A percentile compares a stretch with the other conserved stretches of the same genome.
phyloP scores from a whole-genome alignment of 108 stramenopile genomes.

The Pinguiococcus pyrenoidosus region DNA sequence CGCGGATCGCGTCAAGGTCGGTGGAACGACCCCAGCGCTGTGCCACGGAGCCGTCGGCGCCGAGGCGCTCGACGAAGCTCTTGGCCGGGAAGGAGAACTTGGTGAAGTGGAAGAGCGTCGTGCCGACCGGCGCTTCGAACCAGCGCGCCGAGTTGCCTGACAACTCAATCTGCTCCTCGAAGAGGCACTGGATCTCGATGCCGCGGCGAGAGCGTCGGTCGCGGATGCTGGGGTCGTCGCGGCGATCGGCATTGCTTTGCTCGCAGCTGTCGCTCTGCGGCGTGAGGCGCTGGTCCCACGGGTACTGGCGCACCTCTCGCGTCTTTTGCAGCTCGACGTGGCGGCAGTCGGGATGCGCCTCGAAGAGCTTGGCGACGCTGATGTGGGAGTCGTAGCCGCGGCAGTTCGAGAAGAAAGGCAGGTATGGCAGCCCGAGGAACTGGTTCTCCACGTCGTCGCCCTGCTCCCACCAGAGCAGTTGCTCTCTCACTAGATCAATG shows the following conservation, averaged over 20 bases:
- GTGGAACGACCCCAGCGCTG: slow-evolving; percentile 4
- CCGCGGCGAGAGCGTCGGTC: too few species aligned
- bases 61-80: too few species aligned
- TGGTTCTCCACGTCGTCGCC: slow-evolving; percentile 18
- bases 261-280: slow-evolving; percentile 5
- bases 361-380: slow-evolving; percentile 50
- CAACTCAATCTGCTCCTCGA: slow-evolving; percentile 51
- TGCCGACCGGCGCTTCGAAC: slow-evolving; percentile 51
- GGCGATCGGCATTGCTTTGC: not conserved
- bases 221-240: slow-evolving; percentile 5
- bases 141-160: slow-evolving; percentile 40
- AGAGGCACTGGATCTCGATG: slow-evolving; percentile 49
- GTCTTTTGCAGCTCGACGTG: slow-evolving; percentile 26
- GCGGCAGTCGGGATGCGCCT: slow-evolving; percentile 53
- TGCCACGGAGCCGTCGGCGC: not conserved
- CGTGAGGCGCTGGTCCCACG: slow-evolving; percentile 17
- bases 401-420: slow-evolving; percentile 67
- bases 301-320: slow-evolving; percentile 31
- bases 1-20: not conserved
- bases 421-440: slow-evolving; percentile 51
- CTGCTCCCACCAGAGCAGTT: slow-evolving; percentile 18
- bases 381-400: slow-evolving; percentile 62
- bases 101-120: slow-evolving; percentile 40
- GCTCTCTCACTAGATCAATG: slow-evolving; percentile 14
- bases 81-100: slow-evolving; percentile 42